Evolutionary conservation across 495 filamentous ascomycete species (phyloP).

Genomic region (Penicillium subrubescens): DNA sequence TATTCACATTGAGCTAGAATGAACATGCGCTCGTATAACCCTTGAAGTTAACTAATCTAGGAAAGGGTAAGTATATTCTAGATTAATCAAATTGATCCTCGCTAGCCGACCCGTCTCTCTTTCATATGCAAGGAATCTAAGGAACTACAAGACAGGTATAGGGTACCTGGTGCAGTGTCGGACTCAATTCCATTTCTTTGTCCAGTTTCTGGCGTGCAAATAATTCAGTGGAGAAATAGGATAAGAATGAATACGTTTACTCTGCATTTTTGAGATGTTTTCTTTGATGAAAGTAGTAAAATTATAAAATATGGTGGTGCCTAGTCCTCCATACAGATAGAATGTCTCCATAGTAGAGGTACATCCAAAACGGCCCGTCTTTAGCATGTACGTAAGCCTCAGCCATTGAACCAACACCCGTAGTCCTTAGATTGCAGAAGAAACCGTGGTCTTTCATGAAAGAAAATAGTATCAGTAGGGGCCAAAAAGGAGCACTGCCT

Average conservation of each 20-base stretch:
- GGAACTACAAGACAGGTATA: neutral
- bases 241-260: neutral
- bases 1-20: no score
- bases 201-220: no score
- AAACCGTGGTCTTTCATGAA: conserved; percentile 15
- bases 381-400: conserved; percentile 1
- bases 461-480: neutral
- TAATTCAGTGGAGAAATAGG: no score
- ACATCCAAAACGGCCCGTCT: neutral
- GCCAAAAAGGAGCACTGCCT: neutral
- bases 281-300: neutral
- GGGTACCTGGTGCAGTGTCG: neutral
- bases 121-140: neutral
- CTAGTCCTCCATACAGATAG: neutral
- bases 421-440: neutral
- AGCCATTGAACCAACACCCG: neutral
- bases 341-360: neutral
- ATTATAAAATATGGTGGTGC: neutral
- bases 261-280: neutral
- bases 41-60: no score
- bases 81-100: neutral
- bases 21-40: no score
- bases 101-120: neutral
- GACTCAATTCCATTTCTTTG: no score
- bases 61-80: neutral